Conservation (phyloP, 441 rosid genomes). For the Pelargonium cotyledonis region DNA sequence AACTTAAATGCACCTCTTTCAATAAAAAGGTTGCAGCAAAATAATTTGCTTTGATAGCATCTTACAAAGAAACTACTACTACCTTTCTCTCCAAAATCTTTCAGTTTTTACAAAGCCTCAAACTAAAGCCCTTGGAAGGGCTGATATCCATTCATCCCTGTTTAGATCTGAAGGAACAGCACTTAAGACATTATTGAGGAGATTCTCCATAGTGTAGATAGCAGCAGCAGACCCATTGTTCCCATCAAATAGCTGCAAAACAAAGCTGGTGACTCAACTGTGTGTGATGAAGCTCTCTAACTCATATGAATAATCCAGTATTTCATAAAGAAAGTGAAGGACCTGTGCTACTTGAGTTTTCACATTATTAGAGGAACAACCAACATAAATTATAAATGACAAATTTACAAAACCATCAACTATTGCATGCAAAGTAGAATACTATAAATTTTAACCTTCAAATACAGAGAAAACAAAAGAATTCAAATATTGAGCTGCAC, state of each 20-base stretch:
- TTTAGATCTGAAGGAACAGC: slow-evolving; percentile 83
- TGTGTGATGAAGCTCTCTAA: background rate
- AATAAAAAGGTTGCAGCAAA: background rate
- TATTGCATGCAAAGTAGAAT: too few species aligned
- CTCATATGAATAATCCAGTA: background rate
- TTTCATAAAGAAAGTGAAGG: background rate
- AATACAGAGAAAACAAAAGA: too few species aligned
- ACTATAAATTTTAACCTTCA: too few species aligned
- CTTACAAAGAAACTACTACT: slow-evolving; percentile 9
- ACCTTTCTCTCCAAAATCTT: slow-evolving; percentile 88
- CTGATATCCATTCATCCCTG: slow-evolving; percentile 88
- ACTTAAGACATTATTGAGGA: slow-evolving; percentile 63
- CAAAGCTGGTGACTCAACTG: background rate
- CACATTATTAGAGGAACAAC: background rate
- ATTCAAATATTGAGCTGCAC: too few species aligned
- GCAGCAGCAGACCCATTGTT: slow-evolving; percentile 98
- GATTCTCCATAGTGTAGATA: slow-evolving; percentile 87
- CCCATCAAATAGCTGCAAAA: slow-evolving; percentile 90
- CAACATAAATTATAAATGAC: too few species aligned
- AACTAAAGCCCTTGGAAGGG: slow-evolving; percentile 92
- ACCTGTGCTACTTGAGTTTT: background rate
- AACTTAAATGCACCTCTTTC: background rate
- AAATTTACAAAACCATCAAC: too few species aligned
- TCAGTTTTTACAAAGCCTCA: slow-evolving; percentile 98
- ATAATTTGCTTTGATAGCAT: background rate